Conservation (phyloP, 2,329 filamentous ascomycete genomes). For the Lecanicillium sp. region DNA sequence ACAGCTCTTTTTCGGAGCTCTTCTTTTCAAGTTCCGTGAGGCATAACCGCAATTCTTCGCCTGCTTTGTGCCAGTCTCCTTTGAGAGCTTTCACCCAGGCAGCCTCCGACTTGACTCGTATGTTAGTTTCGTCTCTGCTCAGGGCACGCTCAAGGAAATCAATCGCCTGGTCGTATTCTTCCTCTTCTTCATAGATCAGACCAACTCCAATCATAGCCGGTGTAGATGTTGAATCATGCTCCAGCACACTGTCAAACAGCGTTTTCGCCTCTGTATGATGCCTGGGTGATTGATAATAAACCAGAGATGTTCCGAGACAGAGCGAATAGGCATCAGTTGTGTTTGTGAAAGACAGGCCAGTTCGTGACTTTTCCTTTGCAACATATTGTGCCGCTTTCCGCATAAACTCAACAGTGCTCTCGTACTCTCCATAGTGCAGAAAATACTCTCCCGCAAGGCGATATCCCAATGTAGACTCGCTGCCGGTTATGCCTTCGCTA, state of each 20-base stretch:
- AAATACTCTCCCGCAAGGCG: conserved; percentile 80
- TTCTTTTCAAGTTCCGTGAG: conserved; percentile 57
- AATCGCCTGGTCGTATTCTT: conserved; percentile 76
- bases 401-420: conserved; percentile 71
- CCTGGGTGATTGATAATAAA: conserved; percentile 83
- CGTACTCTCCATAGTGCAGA: conserved; percentile 75
- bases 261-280: conserved; percentile 81
- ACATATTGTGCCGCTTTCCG: conserved; percentile 63
- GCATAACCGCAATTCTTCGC: conserved; percentile 62
- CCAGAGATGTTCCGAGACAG: conserved; percentile 76
- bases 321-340: conserved; percentile 68
- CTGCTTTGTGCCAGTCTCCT: conserved; percentile 63
- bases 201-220: conserved; percentile 82
- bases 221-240: conserved; percentile 68
- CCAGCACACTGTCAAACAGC: conserved; percentile 78
- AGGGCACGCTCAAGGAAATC: conserved; percentile 73
- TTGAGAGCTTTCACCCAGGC: conserved; percentile 87
- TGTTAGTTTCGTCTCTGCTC: conserved; percentile 62
- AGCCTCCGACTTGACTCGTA: conserved; percentile 75
- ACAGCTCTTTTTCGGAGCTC: conserved; percentile 57
- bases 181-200: conserved; percentile 85
- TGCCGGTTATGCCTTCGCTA: conserved; percentile 60
- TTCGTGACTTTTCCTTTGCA: conserved; percentile 52
- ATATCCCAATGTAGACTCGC: conserved; percentile 72
- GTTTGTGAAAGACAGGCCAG: conserved; percentile 61